Evolutionary conservation across 1,284 basidiomycete species (phyloP), one percentile per base, ranked within the genome.

Genomic region (Sporisorium sorghi): DNA sequence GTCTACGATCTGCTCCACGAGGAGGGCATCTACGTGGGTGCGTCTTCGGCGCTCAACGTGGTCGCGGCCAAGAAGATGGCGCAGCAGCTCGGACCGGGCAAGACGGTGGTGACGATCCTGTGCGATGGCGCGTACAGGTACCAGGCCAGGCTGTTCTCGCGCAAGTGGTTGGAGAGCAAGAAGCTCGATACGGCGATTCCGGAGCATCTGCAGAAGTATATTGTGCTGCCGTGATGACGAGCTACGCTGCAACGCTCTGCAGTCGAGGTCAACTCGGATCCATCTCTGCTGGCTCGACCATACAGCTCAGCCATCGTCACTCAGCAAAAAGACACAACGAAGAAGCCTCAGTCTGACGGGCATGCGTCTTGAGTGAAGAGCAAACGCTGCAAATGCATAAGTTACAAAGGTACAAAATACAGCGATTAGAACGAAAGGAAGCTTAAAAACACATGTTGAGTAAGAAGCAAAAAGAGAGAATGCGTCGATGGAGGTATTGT

Each of bases 51-150:
- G 2, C 86, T 99, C 69, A 99, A 99, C 84, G 94, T 98, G 23
- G 94, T 94, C 35, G 94, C 96, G 15, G 95, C 96, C 0, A 89
- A 90, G 21, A 91, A 97, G 84, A 88, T 99, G 54, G 96, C 94
- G 0, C 87, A 90, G 81, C 90, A 90, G 81, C 88, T 98, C 14
- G 95, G 94, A 24, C 86, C 82, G 86, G 93, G 94, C 33, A 92
- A 79, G 60, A 93, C 88, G 11, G 88, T 99, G 42, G 94, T 91
- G 6, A 99, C 97, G 3, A 89, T 98, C 58, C 86, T 99, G 39
- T 94, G 92, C 84, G 96, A 98, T 83, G 95, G 95, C 24, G 96
- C 96, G 39, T 96, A 97, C 83, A 89, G 96, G 80, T 99, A 99
- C 84, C 97, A 99, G 87, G 94, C 92, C 63, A 88, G 97, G 12